These are phyloP conservation scores for Penicillium waksmanii DNA, from an alignment of 495 filamentous ascomycete species.

Conservation along the genomic window DNA sequence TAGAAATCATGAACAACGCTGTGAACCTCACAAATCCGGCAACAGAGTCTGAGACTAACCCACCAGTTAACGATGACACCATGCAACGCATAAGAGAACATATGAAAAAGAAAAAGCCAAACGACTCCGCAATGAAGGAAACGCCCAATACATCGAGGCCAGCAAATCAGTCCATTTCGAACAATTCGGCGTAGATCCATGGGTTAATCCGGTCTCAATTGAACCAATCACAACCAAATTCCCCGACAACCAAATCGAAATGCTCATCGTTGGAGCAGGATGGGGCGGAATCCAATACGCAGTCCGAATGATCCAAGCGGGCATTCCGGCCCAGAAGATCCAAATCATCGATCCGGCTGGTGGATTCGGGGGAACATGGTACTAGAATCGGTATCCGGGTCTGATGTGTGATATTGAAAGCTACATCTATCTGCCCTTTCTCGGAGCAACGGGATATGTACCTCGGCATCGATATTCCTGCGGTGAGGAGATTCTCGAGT, in stretches of 20 bases:
- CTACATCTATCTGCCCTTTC: conserved; percentile 50
- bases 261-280: conserved; percentile 55
- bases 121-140: conserved; percentile 46
- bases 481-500: conserved; percentile 26
- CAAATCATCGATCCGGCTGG: conserved; percentile 46
- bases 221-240: conserved; percentile 40
- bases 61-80: too few species aligned
- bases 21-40: background rate
- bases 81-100: background rate
- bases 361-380: conserved; percentile 57
- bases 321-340: conserved; percentile 48
- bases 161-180: conserved; percentile 14
- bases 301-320: conserved; percentile 53
- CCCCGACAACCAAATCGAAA: conserved; percentile 9
- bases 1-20: too few species aligned
- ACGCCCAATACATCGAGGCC: conserved; percentile 45
- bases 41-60: background rate
- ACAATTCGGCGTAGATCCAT: conserved; percentile 47
- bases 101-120: conserved; percentile 53
- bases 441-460: conserved; percentile 64
- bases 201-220: conserved; percentile 42
- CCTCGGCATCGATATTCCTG: conserved; percentile 42
- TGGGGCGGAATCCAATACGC: conserved; percentile 53
- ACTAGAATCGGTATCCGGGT: conserved; percentile 46
- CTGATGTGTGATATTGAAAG: conserved; percentile 38